Percentiles rank a stretch among this genome's conserved stretches.
phyloP scores from a whole-genome alignment of 768 basidiomycete genomes.

The Lepiota brunneoincarnata region DNA sequence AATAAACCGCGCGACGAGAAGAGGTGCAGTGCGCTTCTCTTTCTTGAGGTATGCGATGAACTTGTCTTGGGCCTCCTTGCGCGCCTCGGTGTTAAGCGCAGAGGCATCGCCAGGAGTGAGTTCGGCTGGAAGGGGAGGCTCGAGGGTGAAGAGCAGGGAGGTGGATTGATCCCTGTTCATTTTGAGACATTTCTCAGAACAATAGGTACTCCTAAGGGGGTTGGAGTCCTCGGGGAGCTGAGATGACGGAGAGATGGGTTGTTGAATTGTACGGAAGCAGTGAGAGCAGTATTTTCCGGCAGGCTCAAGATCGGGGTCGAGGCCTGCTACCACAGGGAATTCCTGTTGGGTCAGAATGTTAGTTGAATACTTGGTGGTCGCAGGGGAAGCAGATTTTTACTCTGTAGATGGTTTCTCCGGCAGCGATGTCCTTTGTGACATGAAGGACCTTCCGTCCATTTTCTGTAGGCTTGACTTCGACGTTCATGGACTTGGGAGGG shows the following conservation, averaged over 20 bases:
- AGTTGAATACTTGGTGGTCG: conserved; percentile 4
- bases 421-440: conserved; percentile 61
- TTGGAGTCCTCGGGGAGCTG: conserved; percentile 39
- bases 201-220: conserved; percentile 61
- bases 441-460: conserved; percentile 54
- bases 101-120: conserved; percentile 26
- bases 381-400: conserved; percentile 28
- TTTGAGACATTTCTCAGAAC: conserved; percentile 65
- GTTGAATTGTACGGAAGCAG: conserved; percentile 61
- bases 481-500: conserved; percentile 71
- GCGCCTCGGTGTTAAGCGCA: conserved; percentile 35
- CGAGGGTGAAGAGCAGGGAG: conserved; percentile 67
- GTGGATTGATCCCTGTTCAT: conserved; percentile 59
- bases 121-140: conserved; percentile 54
- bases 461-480: conserved; percentile 48
- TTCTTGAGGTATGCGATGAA: conserved; percentile 56
- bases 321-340: conserved; percentile 63
- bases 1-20: conserved; percentile 70
- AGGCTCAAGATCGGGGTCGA: conserved; percentile 70
- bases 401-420: conserved; percentile 78
- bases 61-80: conserved; percentile 57
- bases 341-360: conserved; percentile 46
- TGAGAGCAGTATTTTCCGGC: conserved; percentile 70
- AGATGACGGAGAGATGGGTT: conserved; percentile 29
- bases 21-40: conserved; percentile 38